Evolutionary conservation across 305 asterid genomes (phyloP), one percentile per base, ranked within the genome.

Genomic region (Fraxinus ornus): DNA sequence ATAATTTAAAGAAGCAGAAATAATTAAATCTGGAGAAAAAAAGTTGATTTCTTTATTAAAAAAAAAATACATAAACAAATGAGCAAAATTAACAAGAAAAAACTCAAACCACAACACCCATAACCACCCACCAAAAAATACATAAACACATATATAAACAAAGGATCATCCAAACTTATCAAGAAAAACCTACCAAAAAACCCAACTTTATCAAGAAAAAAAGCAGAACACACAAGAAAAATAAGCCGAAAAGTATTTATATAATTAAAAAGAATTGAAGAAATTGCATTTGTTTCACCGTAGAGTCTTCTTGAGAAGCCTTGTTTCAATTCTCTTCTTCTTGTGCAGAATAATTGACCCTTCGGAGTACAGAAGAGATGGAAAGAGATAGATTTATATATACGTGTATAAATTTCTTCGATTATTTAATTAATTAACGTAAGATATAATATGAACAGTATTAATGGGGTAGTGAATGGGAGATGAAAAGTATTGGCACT

Each of bases 401-500:
- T 33, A 39, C 57, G 64, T 77, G 66, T 55, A 57, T 39, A 2
- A 19, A 71, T 52, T 30, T 49, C 7, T 41, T 47, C 35, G 60
- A 9, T 7, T 41, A 2, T 60, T 49, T 49, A 49, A 15, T 13
- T 49, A 49, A 32, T 1, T 62, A 64, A 68, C 30, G n/a, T 15
- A 21, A 80, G 55, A 24, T 17, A 24, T 33, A 64, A 35, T 55
- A 75, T 39, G 28, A 84, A 70, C 52, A 80, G 84, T 78, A 39
- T 64, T 82, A 85, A 52, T 68, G 82, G 41, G 57, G 22, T 8
- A 44, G 76, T 24, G 17, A 37, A 35, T 64, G 79, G 87, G 85
- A 79, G 83, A 76, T 79, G 84, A 84, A 88, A 88, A 84, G 83
- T 72, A 87, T 85, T 87, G 84, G 88, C 84, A 24, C 82, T 85